A percentile compares a stretch with the other conserved stretches of the same genome.
These are phyloP conservation scores for Arabidopsis lyrata DNA, from an alignment of 441 rosid species.

Conservation along the genomic window DNA sequence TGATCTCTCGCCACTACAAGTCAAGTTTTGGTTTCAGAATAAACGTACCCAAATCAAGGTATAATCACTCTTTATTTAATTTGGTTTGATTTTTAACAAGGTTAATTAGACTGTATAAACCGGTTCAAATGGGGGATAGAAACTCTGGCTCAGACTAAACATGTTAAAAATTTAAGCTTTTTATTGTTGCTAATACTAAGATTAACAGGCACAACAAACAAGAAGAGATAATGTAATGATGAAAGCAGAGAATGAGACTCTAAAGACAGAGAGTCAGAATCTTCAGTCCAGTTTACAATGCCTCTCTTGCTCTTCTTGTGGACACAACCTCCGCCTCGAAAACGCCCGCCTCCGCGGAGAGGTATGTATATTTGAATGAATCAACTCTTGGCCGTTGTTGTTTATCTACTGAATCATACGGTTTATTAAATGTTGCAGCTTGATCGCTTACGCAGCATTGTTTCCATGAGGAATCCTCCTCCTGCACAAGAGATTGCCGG, in stretches of 20 bases:
- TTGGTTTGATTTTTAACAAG: background rate
- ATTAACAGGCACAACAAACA: constrained; percentile 72
- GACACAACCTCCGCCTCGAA: constrained; percentile 71
- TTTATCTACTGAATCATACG: constrained; percentile 8
- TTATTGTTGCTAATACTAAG: constrained; percentile 1
- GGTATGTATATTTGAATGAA: constrained; percentile 45
- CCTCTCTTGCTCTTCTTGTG: constrained; percentile 73
- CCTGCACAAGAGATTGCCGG: constrained; percentile 35
- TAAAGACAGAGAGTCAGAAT: constrained; percentile 71
- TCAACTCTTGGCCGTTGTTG: background rate
- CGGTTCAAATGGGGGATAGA: background rate
- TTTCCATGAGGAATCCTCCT: constrained; percentile 56
- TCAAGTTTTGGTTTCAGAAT: constrained; percentile 40
- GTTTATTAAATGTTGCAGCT: constrained; percentile 50
- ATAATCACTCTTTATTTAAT: background rate
- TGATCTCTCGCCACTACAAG: constrained; percentile 23
- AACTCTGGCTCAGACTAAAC: background rate
- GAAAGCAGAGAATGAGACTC: constrained; percentile 72
- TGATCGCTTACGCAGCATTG: constrained; percentile 59
- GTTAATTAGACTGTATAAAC: background rate
- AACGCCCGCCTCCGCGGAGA: constrained; percentile 78
- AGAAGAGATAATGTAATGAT: constrained; percentile 66
- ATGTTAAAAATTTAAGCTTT: background rate
- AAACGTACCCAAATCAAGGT: constrained; percentile 28
- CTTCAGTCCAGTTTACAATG: constrained; percentile 63